These are phyloP conservation scores for Wickerhamiella alocasiicola DNA, from an alignment of 805 yeast genomes.

Conservation along the genomic window DNA sequence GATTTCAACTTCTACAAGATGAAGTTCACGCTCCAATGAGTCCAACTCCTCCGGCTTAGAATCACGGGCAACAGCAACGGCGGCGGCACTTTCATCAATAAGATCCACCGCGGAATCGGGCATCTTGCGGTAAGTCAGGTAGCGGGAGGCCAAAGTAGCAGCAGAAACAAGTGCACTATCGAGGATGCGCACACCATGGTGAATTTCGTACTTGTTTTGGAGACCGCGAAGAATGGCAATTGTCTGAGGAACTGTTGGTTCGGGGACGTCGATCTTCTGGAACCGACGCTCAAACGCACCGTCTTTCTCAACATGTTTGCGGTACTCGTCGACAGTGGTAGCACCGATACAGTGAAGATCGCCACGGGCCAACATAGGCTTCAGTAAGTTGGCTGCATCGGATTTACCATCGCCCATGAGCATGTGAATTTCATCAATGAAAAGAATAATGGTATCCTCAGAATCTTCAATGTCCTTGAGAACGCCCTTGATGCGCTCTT, in stretches of 20 bases:
- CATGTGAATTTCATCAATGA: slow-evolving; percentile 98
- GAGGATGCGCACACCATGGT: slow-evolving; percentile 92
- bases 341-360: slow-evolving; percentile 91
- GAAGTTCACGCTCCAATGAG: slow-evolving; percentile 81
- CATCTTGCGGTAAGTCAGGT: slow-evolving; percentile 84
- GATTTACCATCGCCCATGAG: slow-evolving; percentile 98
- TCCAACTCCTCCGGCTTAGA: slow-evolving; percentile 96
- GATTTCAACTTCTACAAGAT: slow-evolving; percentile 86
- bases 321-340: slow-evolving; percentile 84
- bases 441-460: slow-evolving; percentile 71
- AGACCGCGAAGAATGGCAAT: slow-evolving; percentile 93
- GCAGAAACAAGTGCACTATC: slow-evolving; percentile 92
- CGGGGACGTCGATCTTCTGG: slow-evolving; percentile 93
- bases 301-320: slow-evolving; percentile 89
- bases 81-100: slow-evolving; percentile 91
- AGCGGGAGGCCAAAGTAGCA: slow-evolving; percentile 87
- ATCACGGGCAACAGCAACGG: slow-evolving; percentile 96
- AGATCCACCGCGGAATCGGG: slow-evolving; percentile 97
- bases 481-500: slow-evolving; percentile 95
- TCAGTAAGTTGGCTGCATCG: slow-evolving; percentile 91
- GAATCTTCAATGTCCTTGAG: slow-evolving; percentile 86
- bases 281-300: slow-evolving; percentile 98
- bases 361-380: slow-evolving; percentile 91
- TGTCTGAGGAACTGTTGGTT: slow-evolving; percentile 84
- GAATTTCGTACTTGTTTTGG: slow-evolving; percentile 90